A percentile compares a stretch with the other conserved stretches of the same genome.
These are phyloP conservation scores for Miscanthus sacchariflorus DNA, from an alignment of 202 grass and related monocot genomes.

Conservation along the genomic window DNA sequence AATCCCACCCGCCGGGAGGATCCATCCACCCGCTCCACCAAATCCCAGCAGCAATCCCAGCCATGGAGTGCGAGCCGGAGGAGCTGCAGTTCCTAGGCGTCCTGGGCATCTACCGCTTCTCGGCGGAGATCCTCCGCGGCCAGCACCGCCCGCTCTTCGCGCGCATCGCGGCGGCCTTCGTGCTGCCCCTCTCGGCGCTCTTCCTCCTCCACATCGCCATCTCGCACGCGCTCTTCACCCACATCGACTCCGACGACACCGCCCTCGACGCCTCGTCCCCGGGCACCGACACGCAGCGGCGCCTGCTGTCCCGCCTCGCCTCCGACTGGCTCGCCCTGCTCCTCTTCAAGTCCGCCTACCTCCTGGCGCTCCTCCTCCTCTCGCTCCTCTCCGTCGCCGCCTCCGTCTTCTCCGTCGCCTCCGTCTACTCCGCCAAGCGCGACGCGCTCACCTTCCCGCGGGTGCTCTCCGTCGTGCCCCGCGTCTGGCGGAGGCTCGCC, in stretches of 20 bases:
- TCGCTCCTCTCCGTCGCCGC: conserved; percentile 85
- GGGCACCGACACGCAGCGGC: conserved; percentile 49
- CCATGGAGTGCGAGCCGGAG: conserved; percentile 92
- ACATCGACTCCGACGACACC: conserved; percentile 73
- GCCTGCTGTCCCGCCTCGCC: conserved; percentile 58
- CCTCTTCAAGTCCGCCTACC: conserved; percentile 85
- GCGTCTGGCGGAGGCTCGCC: conserved; percentile 87
- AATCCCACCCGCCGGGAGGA: not conserved
- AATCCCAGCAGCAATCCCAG: not conserved
- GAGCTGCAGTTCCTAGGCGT: conserved; percentile 89
- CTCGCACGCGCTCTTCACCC: conserved; percentile 65
- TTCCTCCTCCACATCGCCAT: conserved; percentile 81
- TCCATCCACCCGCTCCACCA: not conserved
- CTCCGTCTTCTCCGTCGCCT: conserved; percentile 87
- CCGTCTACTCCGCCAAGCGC: conserved; percentile 83
- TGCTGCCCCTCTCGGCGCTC: conserved; percentile 76
- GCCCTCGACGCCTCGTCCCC: conserved; percentile 64
- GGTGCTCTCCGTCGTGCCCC: conserved; percentile 82
- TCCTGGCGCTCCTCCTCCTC: conserved; percentile 81
- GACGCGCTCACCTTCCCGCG: conserved; percentile 80
- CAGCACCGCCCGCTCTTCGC: conserved; percentile 55
- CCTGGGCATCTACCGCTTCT: conserved; percentile 58
- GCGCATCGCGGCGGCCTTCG: conserved; percentile 64
- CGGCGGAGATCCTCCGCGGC: conserved; percentile 49
- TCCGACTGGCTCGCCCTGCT: conserved; percentile 64